Conservation (phyloP, 306 rosid species). For the Dicorynia guianensis region DNA sequence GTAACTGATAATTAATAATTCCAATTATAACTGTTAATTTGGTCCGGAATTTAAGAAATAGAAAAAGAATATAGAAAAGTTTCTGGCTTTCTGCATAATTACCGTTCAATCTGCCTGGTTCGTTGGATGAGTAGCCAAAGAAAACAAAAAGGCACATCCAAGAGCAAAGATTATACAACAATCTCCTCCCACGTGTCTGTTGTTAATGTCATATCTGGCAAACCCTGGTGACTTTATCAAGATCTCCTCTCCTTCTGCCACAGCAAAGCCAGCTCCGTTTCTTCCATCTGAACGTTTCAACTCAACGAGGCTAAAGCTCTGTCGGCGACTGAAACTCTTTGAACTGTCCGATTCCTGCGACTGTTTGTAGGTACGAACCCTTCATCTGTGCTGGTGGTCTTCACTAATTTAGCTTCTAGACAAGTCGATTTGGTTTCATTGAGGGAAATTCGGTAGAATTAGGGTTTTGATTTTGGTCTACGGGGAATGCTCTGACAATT, state of each 20-base stretch:
- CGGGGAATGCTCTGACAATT: constrained; percentile 22
- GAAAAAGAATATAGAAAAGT: constrained; percentile 17
- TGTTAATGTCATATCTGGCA: not conserved
- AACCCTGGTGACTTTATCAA: constrained; percentile 18
- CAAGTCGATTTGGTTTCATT: not conserved
- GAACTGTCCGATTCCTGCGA: not conserved
- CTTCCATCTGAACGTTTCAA: constrained; percentile 19
- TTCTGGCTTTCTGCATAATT: constrained; percentile 10
- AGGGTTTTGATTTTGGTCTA: not conserved
- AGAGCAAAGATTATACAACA: constrained; percentile 30
- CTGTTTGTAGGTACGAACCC: constrained; percentile 14
- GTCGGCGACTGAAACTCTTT: constrained; percentile 4
- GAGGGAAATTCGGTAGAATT: not conserved
- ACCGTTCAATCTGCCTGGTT: no score
- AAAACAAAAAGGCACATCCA: not conserved
- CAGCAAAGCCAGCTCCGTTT: not conserved
- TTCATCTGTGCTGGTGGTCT: not conserved
- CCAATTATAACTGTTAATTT: not conserved
- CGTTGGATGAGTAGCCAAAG: no score
- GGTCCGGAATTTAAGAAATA: not conserved
- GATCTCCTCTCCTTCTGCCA: not conserved
- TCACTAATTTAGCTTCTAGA: not conserved
- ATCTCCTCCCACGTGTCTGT: constrained; percentile 26
- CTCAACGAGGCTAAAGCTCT: constrained; percentile 22
- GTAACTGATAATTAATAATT: no score